A percentile compares a stretch with the other conserved stretches of the same genome.
Conservation (phyloP, 345 rosid genomes). For the sweet orange (Citrus sinensis) region DVS_A1.0 CM039163.1:43125501-43126000, state of each 20-base stretch:
- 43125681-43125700: not conserved
- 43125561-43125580: not conserved
- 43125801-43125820: constrained; percentile 29
- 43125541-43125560: not conserved
- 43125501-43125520: not conserved
- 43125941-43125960: constrained; percentile 91
- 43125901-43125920: constrained; percentile 89
- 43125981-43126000: constrained; percentile 56
- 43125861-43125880: constrained; percentile 89
- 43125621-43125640: not conserved
- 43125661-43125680: not conserved
- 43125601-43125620: not conserved
- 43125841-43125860: constrained; percentile 90
- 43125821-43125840: constrained; percentile 96
- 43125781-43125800: not conserved
- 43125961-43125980: constrained; percentile 82
- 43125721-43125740: not conserved
- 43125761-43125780: not conserved
- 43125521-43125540: not conserved
- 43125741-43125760: not conserved
- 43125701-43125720: not conserved
- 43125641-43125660: not conserved
- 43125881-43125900: constrained; percentile 97
- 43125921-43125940: constrained; percentile 79
- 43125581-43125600: not conserved